A percentile compares a stretch with the other conserved stretches of the same genome.
These are phyloP conservation scores for Lecanosticta acicola DNA, from an alignment of 2,329 filamentous ascomycete genomes.

Conservation along the genomic window DNA sequence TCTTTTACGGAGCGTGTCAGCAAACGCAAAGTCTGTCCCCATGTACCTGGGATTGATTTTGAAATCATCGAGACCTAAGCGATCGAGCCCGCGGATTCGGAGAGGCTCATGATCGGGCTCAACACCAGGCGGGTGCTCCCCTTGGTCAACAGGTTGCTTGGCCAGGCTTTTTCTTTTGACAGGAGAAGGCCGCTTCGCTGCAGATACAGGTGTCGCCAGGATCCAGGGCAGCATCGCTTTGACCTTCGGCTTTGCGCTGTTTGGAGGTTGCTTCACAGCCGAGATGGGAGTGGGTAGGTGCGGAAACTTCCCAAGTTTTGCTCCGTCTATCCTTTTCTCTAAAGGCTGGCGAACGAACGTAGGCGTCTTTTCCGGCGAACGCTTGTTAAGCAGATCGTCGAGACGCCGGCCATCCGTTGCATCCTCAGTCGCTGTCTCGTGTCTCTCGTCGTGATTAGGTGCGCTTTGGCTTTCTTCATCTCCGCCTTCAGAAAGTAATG, in stretches of 20 bases:
- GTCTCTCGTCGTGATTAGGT: not conserved
- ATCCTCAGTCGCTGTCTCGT: not conserved
- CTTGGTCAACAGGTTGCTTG: not conserved
- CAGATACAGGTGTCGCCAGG: not conserved
- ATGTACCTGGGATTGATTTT: slow-evolving; percentile 72
- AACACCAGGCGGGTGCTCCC: slow-evolving; percentile 15
- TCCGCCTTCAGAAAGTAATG: slow-evolving; percentile 28
- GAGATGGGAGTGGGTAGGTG: slow-evolving; percentile 1
- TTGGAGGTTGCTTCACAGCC: slow-evolving; percentile 5
- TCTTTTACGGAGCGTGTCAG: slow-evolving; percentile 66
- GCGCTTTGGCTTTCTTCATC: slow-evolving; percentile 20
- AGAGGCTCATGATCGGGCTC: slow-evolving; percentile 42
- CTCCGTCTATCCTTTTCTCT: not conserved
- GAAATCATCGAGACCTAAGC: slow-evolving; percentile 66
- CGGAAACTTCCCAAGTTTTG: not conserved
- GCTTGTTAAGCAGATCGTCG: slow-evolving; percentile 18
- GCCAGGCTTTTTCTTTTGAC: not conserved
- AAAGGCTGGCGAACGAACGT: not conserved
- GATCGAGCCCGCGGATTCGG: slow-evolving; percentile 52
- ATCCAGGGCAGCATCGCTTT: not conserved
- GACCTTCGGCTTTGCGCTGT: not conserved
- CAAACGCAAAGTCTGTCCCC: slow-evolving; percentile 67
- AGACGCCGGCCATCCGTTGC: slow-evolving; percentile 16
- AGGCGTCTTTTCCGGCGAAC: slow-evolving; percentile 1
- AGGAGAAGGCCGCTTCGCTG: slow-evolving; percentile 7